phyloP scores from a whole-genome alignment of 2,329 filamentous ascomycete species.

The Trichoderma cornu-damae region DNA sequence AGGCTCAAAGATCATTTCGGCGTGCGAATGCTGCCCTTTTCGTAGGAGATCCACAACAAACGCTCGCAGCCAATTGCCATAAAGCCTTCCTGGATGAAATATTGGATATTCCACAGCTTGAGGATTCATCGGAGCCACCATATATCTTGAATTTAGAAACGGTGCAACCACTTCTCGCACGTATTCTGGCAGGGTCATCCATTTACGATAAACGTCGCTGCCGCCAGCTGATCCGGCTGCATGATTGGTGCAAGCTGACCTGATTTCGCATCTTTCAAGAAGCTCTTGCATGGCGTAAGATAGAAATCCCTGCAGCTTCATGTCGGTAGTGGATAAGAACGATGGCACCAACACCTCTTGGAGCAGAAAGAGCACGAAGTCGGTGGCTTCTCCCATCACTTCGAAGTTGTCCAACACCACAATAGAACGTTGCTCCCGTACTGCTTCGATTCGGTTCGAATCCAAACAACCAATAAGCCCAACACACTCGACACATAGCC shows the following conservation, averaged over 20 bases:
- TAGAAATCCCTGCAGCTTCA: slow-evolving; percentile 81
- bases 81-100: slow-evolving; percentile 62
- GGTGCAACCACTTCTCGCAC: slow-evolving; percentile 80
- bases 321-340: slow-evolving; percentile 85
- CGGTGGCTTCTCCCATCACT: slow-evolving; percentile 67
- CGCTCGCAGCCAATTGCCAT: slow-evolving; percentile 74
- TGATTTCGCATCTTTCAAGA: slow-evolving; percentile 71
- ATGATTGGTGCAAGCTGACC: slow-evolving; percentile 45
- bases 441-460: slow-evolving; percentile 78
- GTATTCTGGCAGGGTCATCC: slow-evolving; percentile 70
- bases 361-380: slow-evolving; percentile 81
- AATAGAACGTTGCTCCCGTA: slow-evolving; percentile 74
- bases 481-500: slow-evolving; percentile 73
- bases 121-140: slow-evolving; percentile 58
- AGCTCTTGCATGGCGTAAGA: slow-evolving; percentile 94
- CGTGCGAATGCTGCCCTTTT: slow-evolving; percentile 68
- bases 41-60: slow-evolving; percentile 79
- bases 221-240: slow-evolving; percentile 41
- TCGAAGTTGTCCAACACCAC: slow-evolving; percentile 85
- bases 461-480: slow-evolving; percentile 90
- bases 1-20: slow-evolving; percentile 72
- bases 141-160: slow-evolving; percentile 79
- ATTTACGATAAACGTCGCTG: slow-evolving; percentile 63
- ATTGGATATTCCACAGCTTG: slow-evolving; percentile 67
- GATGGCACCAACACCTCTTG: slow-evolving; percentile 85